phyloP scores from a whole-genome alignment of 2,329 filamentous ascomycete genomes.

The Neopestalotiopsis clavispora region DNA sequence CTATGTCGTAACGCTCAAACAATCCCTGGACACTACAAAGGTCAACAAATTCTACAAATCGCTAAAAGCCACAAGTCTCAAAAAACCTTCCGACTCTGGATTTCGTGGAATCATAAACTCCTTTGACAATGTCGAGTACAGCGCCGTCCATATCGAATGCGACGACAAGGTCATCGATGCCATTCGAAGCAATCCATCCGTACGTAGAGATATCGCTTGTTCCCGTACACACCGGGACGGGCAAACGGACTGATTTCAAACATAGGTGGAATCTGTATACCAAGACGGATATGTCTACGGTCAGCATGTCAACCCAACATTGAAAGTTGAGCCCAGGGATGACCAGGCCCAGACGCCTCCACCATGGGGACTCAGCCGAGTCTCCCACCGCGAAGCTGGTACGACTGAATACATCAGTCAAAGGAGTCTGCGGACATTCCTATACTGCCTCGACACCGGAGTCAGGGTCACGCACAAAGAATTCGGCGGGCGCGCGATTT shows the following conservation, averaged over 20 bases:
- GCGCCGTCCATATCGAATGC: constrained; percentile 33
- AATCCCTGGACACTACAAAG: constrained; percentile 12
- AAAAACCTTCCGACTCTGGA: constrained; percentile 14
- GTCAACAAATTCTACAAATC: constrained; percentile 25
- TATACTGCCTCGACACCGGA: constrained; percentile 34
- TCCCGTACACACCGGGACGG: too few species aligned
- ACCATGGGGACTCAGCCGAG: constrained; percentile 32
- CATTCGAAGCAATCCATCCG: constrained; percentile 26
- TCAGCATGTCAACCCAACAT: constrained; percentile 17
- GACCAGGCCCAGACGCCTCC: constrained; percentile 19
- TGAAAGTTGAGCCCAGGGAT: not conserved
- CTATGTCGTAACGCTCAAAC: constrained; percentile 33
- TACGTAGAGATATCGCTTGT: constrained; percentile 16
- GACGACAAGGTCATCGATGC: constrained; percentile 26
- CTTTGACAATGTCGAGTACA: constrained; percentile 26
- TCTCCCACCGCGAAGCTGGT: constrained; percentile 31
- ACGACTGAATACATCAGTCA: constrained; percentile 23
- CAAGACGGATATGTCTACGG: constrained; percentile 25
- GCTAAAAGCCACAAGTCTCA: constrained; percentile 21
- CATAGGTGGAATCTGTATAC: constrained; percentile 31
- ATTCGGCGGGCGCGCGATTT: constrained; percentile 32
- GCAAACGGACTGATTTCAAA: not conserved
- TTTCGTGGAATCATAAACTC: constrained; percentile 27
- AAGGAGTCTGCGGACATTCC: constrained; percentile 22
- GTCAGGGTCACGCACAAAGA: constrained; percentile 32